These are phyloP conservation scores for Massariosphaeria phaeospora DNA, from an alignment of 495 filamentous ascomycete species.

Conservation along the genomic window DNA sequence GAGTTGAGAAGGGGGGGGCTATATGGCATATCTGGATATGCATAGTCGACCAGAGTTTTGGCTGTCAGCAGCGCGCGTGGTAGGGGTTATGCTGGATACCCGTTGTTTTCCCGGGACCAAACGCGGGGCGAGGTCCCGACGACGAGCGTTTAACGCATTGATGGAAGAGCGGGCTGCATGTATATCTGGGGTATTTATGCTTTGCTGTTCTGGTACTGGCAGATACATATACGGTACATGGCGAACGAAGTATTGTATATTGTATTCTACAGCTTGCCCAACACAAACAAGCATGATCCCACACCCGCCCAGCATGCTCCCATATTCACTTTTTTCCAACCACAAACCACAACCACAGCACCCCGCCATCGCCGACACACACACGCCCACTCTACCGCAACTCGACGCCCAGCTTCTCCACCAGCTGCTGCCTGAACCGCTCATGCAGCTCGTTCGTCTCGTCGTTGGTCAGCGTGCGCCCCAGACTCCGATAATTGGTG, in stretches of 20 bases:
- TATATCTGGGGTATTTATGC: too few species aligned
- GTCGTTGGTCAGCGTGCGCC: constrained; percentile 76
- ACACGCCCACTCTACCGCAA: constrained; percentile 68
- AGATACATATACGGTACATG: constrained; percentile 27
- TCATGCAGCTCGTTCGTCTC: constrained; percentile 75
- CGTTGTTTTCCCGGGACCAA: constrained; percentile 25
- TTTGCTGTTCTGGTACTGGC: too few species aligned
- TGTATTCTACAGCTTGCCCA: background rate
- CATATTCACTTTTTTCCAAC: too few species aligned
- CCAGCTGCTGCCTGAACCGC: constrained; percentile 55
- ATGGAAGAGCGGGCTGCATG: too few species aligned
- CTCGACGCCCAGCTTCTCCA: constrained; percentile 70
- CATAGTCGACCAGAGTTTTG: background rate
- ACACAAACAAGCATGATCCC: too few species aligned
- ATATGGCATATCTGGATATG: background rate
- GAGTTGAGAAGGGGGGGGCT: background rate
- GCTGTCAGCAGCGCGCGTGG: too few species aligned
- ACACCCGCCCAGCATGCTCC: too few species aligned
- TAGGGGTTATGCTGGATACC: background rate
- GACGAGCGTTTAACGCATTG: too few species aligned
- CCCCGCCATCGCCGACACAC: background rate
- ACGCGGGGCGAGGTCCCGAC: background rate
- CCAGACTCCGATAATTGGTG: constrained; percentile 85
- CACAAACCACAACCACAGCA: background rate
- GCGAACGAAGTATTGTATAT: background rate